Percentiles rank a stretch among this genome's conserved stretches.
These are phyloP conservation scores for Ustilago trichophora DNA, from an alignment of 1,284 basidiomycete genomes.

Conservation along the genomic window DNA sequence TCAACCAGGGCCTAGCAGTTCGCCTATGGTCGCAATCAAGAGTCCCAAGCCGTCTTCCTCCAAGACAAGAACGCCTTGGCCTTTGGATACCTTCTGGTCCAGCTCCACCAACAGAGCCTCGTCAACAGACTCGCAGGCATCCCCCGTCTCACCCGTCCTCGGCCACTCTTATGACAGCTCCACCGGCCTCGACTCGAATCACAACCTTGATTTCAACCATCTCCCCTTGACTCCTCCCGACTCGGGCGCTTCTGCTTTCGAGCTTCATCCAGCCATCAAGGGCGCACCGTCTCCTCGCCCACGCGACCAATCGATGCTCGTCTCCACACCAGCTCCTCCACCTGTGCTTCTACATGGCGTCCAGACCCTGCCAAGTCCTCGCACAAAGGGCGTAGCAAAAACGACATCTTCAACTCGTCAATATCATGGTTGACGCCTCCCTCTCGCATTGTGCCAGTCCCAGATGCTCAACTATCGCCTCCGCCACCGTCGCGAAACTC, in stretches of 20 bases:
- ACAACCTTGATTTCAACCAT: slow-evolving; percentile 14
- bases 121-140: slow-evolving; percentile 10
- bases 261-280: slow-evolving; percentile 5
- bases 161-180: slow-evolving; percentile 20
- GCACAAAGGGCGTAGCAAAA: slow-evolving; percentile 31
- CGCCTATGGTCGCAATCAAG: slow-evolving; percentile 10
- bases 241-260: slow-evolving; percentile 23
- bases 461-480: neutral
- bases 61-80: slow-evolving; percentile 31
- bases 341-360: neutral
- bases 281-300: neutral
- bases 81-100: slow-evolving; percentile 41
- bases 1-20: slow-evolving; percentile 1
- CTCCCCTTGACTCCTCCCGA: slow-evolving; percentile 41
- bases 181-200: slow-evolving; percentile 12
- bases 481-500: slow-evolving; percentile 32
- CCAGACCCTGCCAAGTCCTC: neutral
- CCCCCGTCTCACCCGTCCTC: slow-evolving; percentile 3
- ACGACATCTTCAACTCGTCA: slow-evolving; percentile 53
- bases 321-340: slow-evolving; percentile 1
- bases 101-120: slow-evolving; percentile 13
- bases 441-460: slow-evolving; percentile 11
- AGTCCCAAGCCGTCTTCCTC: slow-evolving; percentile 9
- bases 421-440: slow-evolving; percentile 43
- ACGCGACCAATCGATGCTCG: neutral